phyloP scores from a whole-genome alignment of 306 rosid species.

The Cucurbita ficifolia region DNA sequence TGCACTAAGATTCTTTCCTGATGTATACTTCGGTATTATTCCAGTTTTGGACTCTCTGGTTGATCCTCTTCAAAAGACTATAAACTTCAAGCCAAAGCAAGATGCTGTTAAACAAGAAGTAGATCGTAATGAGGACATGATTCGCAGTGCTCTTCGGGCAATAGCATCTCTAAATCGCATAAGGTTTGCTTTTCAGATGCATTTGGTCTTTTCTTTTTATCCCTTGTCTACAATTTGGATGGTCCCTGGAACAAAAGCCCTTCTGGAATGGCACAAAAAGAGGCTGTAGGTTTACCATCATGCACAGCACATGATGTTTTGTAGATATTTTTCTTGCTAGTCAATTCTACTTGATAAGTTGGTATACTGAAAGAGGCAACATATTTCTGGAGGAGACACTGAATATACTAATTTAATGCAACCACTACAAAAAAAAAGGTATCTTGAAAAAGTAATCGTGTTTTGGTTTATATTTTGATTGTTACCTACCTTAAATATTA shows the following conservation, averaged over 20 bases:
- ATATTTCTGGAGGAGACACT: neutral
- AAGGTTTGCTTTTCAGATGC: constrained; percentile 41
- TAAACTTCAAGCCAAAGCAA: constrained; percentile 87
- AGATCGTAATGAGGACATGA: constrained; percentile 99
- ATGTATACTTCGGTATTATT: constrained; percentile 11
- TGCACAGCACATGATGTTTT: neutral
- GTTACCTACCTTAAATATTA: neutral
- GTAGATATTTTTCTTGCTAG: neutral
- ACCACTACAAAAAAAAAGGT: neutral
- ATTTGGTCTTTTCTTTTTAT: neutral
- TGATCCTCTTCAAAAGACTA: constrained; percentile 96
- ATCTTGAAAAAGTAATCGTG: neutral
- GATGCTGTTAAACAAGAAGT: constrained; percentile 99
- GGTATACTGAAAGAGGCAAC: neutral
- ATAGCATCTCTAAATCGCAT: constrained; percentile 86
- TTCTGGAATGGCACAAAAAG: neutral
- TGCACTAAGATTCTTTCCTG: constrained; percentile 1
- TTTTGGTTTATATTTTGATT: neutral
- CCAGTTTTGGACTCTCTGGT: constrained; percentile 94
- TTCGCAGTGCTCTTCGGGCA: constrained; percentile 96
- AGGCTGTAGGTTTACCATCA: neutral
- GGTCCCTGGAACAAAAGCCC: neutral
- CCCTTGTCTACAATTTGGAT: neutral
- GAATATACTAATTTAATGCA: neutral
- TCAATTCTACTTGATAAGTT: neutral